phyloP scores from a whole-genome alignment of 805 yeast genomes.

The Candida nemodendra region DNA sequence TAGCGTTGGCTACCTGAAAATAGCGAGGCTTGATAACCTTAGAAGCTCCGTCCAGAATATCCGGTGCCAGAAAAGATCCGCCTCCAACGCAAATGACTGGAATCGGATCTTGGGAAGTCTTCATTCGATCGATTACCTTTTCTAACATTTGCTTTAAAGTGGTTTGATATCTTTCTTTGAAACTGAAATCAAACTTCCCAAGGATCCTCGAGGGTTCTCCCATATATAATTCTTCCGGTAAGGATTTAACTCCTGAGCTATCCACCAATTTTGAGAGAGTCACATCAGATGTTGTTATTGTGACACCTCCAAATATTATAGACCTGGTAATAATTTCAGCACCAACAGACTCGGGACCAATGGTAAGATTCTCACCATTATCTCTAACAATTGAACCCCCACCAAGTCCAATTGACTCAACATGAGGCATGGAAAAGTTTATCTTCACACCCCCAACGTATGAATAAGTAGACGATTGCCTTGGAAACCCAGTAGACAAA shows the following conservation, averaged over 20 bases:
- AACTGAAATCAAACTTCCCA: slow-evolving; percentile 13
- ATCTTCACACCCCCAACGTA: slow-evolving; percentile 46
- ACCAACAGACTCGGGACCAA: slow-evolving; percentile 50
- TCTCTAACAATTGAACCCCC: slow-evolving; percentile 44
- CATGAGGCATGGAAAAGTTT: slow-evolving; percentile 49
- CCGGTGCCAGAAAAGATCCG: slow-evolving; percentile 41
- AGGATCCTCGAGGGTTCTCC: slow-evolving; percentile 23
- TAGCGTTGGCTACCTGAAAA: slow-evolving; percentile 42
- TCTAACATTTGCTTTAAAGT: slow-evolving; percentile 29
- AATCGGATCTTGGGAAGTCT: slow-evolving; percentile 37
- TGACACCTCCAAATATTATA: slow-evolving; percentile 40
- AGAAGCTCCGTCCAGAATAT: slow-evolving; percentile 35
- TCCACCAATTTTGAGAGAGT: slow-evolving; percentile 32
- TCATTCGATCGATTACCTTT: slow-evolving; percentile 38
- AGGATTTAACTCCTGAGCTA: slow-evolving; percentile 21
- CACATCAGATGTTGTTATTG: slow-evolving; percentile 40
- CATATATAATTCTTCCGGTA: slow-evolving; percentile 5
- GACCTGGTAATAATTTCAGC: slow-evolving; percentile 34
- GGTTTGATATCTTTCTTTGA: slow-evolving; percentile 1
- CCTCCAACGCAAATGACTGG: slow-evolving; percentile 45
- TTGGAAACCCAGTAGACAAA: slow-evolving; percentile 43
- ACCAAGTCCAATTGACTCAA: slow-evolving; percentile 45
- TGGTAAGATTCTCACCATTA: slow-evolving; percentile 18
- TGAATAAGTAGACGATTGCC: slow-evolving; percentile 41
- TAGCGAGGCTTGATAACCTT: slow-evolving; percentile 37